These are phyloP conservation scores for Thecaphora thlaspeos DNA, from an alignment of 1,284 basidiomycete species.

Conservation along the genomic window DNA sequence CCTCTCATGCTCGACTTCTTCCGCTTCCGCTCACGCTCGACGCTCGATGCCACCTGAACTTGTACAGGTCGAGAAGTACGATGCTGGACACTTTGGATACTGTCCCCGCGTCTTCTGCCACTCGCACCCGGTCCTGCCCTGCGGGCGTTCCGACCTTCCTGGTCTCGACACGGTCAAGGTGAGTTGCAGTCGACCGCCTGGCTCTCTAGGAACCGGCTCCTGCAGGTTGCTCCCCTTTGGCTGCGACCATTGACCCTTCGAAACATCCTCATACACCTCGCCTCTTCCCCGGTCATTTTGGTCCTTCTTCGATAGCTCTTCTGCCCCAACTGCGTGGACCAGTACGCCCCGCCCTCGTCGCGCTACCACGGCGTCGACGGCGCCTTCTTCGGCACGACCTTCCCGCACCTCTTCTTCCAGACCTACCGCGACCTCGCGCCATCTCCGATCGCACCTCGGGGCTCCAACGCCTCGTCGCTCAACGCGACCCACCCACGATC, in stretches of 20 bases:
- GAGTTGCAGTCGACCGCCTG: too few relatives aligned
- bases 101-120: slow-evolving; percentile 96
- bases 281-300: too few relatives aligned
- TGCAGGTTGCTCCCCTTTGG: too few relatives aligned
- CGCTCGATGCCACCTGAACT: too few relatives aligned
- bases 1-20: too few relatives aligned
- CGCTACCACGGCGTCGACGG: slow-evolving; percentile 96
- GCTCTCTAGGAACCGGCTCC: too few relatives aligned
- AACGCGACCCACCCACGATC: neutral
- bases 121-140: slow-evolving; percentile 85
- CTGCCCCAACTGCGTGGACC: slow-evolving; percentile 97
- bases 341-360: slow-evolving; percentile 91
- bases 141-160: slow-evolving; percentile 91
- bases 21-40: too few relatives aligned
- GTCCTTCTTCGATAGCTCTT: slow-evolving; percentile 73
- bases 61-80: slow-evolving; percentile 90
- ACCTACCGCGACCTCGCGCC: slow-evolving; percentile 69
- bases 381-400: slow-evolving; percentile 99
- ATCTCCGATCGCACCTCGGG: slow-evolving; percentile 27
- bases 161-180: slow-evolving; percentile 94
- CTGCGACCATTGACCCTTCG: too few relatives aligned
- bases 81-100: slow-evolving; percentile 83
- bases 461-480: neutral
- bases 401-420: slow-evolving; percentile 95
- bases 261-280: too few relatives aligned